Evolutionary conservation across 352 stramenopile genomes (phyloP).

Genomic region (Phytopythium delawarense): DNA sequence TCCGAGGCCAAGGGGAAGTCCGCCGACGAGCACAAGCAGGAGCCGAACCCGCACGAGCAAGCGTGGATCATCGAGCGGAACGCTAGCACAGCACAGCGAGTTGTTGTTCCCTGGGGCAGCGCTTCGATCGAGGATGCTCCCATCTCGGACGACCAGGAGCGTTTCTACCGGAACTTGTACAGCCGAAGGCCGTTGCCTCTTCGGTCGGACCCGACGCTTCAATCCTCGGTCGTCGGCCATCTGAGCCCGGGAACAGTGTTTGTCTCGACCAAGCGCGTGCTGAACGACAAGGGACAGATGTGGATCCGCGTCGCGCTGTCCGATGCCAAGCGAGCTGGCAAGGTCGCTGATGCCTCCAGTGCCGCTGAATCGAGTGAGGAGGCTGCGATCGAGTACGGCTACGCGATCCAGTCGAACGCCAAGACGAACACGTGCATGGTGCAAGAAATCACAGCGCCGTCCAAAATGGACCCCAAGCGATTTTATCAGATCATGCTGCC

Average conservation of each 20-base stretch:
- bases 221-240: constrained; percentile 53
- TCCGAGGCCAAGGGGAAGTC: constrained; percentile 4
- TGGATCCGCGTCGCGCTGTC: constrained; percentile 58
- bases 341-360: constrained; percentile 16
- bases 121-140: constrained; percentile 24
- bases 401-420: constrained; percentile 70
- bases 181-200: constrained; percentile 47
- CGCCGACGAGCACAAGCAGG: background rate
- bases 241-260: constrained; percentile 52
- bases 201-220: constrained; percentile 32
- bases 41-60: constrained; percentile 17
- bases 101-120: constrained; percentile 54
- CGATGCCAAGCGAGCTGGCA: constrained; percentile 10
- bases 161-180: constrained; percentile 74
- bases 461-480: constrained; percentile 54
- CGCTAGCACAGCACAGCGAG: constrained; percentile 58
- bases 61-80: constrained; percentile 79
- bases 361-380: constrained; percentile 27
- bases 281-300: constrained; percentile 55
- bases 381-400: constrained; percentile 41
- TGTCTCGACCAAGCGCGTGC: constrained; percentile 37
- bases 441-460: constrained; percentile 52
- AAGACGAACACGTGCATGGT: constrained; percentile 79
- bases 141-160: constrained; percentile 35
- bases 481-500: constrained; percentile 42